phyloP scores from a whole-genome alignment of 1,284 basidiomycete genomes.

The Xerocomus nothofagi region DNA sequence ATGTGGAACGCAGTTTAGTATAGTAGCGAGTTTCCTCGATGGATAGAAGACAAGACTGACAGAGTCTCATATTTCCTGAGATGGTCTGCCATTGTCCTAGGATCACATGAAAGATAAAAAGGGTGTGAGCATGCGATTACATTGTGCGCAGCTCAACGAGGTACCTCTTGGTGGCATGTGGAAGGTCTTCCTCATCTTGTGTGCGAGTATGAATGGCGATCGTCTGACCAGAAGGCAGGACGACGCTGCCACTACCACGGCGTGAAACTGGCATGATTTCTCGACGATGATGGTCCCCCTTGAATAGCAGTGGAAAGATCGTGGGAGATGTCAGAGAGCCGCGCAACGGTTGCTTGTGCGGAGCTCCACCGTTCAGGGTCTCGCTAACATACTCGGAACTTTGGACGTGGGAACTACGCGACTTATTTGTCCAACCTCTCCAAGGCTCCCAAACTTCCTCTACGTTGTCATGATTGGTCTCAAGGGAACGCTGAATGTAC shows the following conservation, averaged over 20 bases:
- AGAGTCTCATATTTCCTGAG: conserved; percentile 84
- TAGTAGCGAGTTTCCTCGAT: not conserved
- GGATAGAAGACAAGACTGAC: conserved; percentile 44
- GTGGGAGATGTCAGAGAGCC: conserved; percentile 23
- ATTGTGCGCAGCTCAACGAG: not conserved
- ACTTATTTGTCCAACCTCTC: conserved; percentile 19
- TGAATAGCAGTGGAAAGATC: conserved; percentile 4
- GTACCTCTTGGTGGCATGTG: conserved; percentile 86
- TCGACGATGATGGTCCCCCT: not conserved
- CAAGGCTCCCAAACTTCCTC: not conserved
- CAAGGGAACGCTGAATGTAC: conserved; percentile 84
- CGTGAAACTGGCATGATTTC: conserved; percentile 61
- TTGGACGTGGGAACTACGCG: conserved; percentile 21
- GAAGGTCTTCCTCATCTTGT: conserved; percentile 77
- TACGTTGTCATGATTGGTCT: conserved; percentile 81
- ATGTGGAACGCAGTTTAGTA: conserved; percentile 11
- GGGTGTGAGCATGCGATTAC: conserved; percentile 6
- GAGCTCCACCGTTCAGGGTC: conserved; percentile 17
- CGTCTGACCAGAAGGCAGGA: conserved; percentile 70
- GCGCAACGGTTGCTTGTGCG: conserved; percentile 3
- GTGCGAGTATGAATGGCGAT: conserved; percentile 55
- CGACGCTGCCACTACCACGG: conserved; percentile 72
- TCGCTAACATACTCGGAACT: not conserved
- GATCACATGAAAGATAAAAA: not conserved
- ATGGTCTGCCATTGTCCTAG: conserved; percentile 85